Conservation (phyloP, 768 basidiomycete species). For the Chalciporus sphaerocephalus region DNA sequence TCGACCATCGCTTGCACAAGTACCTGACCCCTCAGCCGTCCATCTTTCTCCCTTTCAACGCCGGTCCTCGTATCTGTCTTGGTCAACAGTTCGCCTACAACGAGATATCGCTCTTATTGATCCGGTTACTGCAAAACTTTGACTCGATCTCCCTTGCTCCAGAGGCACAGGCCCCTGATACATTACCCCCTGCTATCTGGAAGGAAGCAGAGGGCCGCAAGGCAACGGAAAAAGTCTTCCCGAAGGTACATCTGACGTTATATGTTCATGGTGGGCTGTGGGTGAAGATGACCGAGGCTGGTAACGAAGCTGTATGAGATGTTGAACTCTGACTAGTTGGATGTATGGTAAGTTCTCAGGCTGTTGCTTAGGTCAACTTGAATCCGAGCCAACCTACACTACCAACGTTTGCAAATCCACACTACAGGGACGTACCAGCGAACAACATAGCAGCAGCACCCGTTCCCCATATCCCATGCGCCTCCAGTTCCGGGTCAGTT, state of each 20-base stretch:
- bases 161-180: conserved; percentile 43
- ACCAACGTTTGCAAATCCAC: too few relatives aligned
- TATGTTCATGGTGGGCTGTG: conserved; percentile 50
- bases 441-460: too few relatives aligned
- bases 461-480: too few relatives aligned
- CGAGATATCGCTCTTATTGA: conserved; percentile 58
- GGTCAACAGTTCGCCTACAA: conserved; percentile 64
- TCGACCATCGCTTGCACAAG: conserved; percentile 58
- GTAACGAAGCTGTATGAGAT: conserved; percentile 6
- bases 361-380: too few relatives aligned
- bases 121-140: conserved; percentile 61
- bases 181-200: conserved; percentile 47
- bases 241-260: conserved; percentile 54
- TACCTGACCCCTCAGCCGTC: conserved; percentile 61
- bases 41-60: conserved; percentile 69
- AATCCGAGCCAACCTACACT: too few relatives aligned
- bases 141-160: conserved; percentile 43
- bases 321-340: not conserved
- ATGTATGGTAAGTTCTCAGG: too few relatives aligned
- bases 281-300: conserved; percentile 38
- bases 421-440: too few relatives aligned
- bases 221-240: conserved; percentile 45
- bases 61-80: conserved; percentile 51
- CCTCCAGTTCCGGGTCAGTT: too few relatives aligned
- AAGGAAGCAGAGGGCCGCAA: conserved; percentile 42